Evolutionary conservation across 1,284 basidiomycete genomes (phyloP).

Genomic region (Ustilago loliicola): DNA sequence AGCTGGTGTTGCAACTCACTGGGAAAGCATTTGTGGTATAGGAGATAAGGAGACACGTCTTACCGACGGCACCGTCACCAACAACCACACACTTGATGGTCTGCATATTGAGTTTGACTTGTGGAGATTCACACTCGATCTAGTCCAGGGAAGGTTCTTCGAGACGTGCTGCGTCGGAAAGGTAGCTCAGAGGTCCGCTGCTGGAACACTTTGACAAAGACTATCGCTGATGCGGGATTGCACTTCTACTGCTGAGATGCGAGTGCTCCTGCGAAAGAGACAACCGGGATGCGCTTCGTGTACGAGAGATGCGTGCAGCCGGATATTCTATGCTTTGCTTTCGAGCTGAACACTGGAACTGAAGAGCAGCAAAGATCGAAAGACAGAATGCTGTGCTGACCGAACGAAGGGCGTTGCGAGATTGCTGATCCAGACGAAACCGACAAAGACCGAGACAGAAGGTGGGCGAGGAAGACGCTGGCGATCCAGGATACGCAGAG

Average conservation of each 20-base stretch:
- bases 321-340: not conserved
- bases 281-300: not conserved
- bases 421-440: conserved; percentile 7
- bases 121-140: not conserved
- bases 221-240: not conserved
- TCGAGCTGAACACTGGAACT: not conserved
- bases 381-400: not conserved
- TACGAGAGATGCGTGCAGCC: not conserved
- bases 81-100: conserved; percentile 70
- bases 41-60: conserved; percentile 69
- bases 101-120: conserved; percentile 49
- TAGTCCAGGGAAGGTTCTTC: not conserved
- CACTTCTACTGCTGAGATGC: conserved; percentile 3
- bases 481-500: not conserved
- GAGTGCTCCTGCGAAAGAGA: not conserved
- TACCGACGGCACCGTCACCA: conserved; percentile 70
- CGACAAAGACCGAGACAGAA: conserved; percentile 1
- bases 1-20: conserved; percentile 36
- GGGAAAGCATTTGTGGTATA: conserved; percentile 71
- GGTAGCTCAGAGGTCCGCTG: not conserved
- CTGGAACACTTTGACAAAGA: not conserved
- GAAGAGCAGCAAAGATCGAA: not conserved
- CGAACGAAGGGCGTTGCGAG: not conserved
- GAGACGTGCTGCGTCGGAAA: not conserved
- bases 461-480: not conserved